phyloP scores from a whole-genome alignment of 495 filamentous ascomycete genomes.

The Annulohypoxylon moriforme region DNA sequence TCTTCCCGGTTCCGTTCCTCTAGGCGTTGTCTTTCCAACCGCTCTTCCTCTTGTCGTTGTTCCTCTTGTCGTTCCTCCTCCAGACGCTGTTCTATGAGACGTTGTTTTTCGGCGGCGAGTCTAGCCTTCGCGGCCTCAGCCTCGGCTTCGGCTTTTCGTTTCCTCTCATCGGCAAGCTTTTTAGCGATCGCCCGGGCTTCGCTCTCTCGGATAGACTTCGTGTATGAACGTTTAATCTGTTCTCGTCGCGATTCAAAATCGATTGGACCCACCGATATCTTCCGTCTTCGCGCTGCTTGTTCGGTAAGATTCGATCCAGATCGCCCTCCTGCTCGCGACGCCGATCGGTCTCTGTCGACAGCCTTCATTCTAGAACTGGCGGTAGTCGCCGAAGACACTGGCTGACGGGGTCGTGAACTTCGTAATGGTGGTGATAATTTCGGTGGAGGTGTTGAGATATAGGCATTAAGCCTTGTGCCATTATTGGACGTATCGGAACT shows the following conservation, averaged over 20 bases:
- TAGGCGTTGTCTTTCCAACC: conserved; percentile 16
- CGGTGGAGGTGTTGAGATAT: conserved; percentile 60
- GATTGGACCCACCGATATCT: conserved; percentile 70
- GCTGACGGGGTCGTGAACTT: conserved; percentile 83
- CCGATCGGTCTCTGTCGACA: conserved; percentile 54
- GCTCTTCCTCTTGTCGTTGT: conserved; percentile 19
- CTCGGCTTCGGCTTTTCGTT: conserved; percentile 57
- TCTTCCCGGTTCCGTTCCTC: conserved; percentile 27
- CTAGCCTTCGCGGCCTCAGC: conserved; percentile 36
- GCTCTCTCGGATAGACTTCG: conserved; percentile 76
- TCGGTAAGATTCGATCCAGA: conserved; percentile 51
- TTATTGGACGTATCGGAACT: conserved; percentile 47
- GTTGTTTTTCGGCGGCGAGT: conserved; percentile 18
- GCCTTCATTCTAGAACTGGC: conserved; percentile 71
- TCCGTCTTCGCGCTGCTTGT: conserved; percentile 53
- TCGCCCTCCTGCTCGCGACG: conserved; percentile 52
- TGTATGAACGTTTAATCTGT: conserved; percentile 83
- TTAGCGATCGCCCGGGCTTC: conserved; percentile 67
- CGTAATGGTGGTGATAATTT: conserved; percentile 76
- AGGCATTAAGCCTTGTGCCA: conserved; percentile 63
- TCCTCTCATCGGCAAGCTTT: conserved; percentile 56
- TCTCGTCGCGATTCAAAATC: conserved; percentile 83
- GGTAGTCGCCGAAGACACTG: conserved; percentile 78
- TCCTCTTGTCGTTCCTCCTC: background rate
- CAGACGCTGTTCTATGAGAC: conserved; percentile 7